Base-by-base conservation (phyloP, 768 basidiomycete genomes). In the Serendipita vermifera region DNA sequence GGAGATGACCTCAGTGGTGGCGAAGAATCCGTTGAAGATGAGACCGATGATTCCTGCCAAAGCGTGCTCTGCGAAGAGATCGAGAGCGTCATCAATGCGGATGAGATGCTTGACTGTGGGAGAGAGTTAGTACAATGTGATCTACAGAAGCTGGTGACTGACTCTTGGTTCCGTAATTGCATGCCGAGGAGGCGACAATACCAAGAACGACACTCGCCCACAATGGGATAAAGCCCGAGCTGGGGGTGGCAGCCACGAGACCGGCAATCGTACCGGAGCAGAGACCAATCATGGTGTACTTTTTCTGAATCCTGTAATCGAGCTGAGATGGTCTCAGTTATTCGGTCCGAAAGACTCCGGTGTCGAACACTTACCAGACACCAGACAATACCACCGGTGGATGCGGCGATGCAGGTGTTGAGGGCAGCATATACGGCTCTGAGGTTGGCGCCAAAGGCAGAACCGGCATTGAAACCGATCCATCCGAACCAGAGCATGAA, bases 11-110 rank as follows among this genome's bases (percentile, higher is more conserved):
- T 71, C 69, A 3, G 70, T 69, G 20, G 83, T 78, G 14, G 83
- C 89, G 62, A 92, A 89, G 62, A 92, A 75, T 14, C 70, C 88
- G 57, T 85, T 90, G 61, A 75, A 60, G 46, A 88, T 65, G 14
- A 87, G 74, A 38, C 88, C 91, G 54, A 87, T 69, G 36, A 87
- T 78, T 24, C 89, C 87, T 5, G 88, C 89, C 36, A 93, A 70
- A 33, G 84, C 92, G 72, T 96, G 92, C 63, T 88, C 82, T 15
- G 91, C 90, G 66, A 90, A 93, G 40, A 92, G 77, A 75, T 97
- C 92, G 51, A 96, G 82, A 0, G 89, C 81, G 64, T 94, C 92
- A 65, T 96, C 92, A 55, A 91, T 77, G 15, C 72, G 69, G 55
- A 91, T 59, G 32, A 85, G 63, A 60, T 77, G 76, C 69, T 87